Percentiles rank a stretch among this genome's conserved stretches.
Conservation (phyloP, 345 rosid species). For the Eucalyptus regnans region DNA sequence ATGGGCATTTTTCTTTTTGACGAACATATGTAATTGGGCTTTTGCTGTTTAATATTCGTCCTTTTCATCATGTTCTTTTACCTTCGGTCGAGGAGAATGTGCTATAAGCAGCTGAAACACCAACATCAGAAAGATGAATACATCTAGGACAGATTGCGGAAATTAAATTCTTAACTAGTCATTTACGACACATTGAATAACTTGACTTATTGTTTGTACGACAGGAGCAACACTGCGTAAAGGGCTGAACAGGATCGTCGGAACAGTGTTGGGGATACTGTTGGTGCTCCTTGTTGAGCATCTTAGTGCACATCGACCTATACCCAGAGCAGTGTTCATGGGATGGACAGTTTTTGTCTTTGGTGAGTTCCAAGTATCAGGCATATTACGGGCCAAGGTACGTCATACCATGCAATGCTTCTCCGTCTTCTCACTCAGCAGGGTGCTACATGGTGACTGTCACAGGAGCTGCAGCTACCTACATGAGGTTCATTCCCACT, state of each 20-base stretch:
- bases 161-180: background rate
- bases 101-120: background rate
- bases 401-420: background rate
- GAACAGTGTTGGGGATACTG: conserved; percentile 52
- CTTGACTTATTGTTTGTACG: background rate
- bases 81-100: background rate
- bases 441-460: background rate
- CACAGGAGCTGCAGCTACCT: conserved; percentile 58
- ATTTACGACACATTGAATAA: background rate
- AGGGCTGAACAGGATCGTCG: conserved; percentile 66
- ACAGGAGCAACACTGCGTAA: conserved; percentile 69
- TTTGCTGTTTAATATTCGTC: background rate
- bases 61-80: background rate
- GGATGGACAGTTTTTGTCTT: conserved; percentile 55
- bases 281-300: conserved; percentile 51
- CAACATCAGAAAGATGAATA: background rate
- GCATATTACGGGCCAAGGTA: background rate
- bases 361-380: conserved; percentile 16
- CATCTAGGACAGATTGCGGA: background rate
- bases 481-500: conserved; percentile 58
- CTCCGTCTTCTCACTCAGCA: background rate
- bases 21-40: background rate
- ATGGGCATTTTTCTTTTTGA: background rate
- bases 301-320: conserved; percentile 40
- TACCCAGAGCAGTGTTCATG: conserved; percentile 55